Evolutionary conservation across 148 eudicot species (phyloP), one percentile per base, ranked within the genome.

Genomic region (Persicaria tinctoria): DNA sequence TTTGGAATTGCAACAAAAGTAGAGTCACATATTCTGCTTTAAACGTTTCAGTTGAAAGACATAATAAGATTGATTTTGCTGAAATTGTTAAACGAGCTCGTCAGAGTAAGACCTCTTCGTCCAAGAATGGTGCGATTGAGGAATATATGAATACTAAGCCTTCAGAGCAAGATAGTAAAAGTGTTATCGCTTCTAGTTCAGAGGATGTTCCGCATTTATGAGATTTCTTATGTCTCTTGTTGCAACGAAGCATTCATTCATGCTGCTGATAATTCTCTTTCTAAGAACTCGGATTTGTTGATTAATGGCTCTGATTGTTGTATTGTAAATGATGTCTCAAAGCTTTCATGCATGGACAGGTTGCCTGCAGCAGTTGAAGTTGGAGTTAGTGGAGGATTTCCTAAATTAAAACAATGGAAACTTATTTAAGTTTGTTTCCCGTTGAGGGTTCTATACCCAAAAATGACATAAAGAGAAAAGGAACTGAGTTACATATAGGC

Each of bases 391-490:
- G 82, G 45, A 73, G 83, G 50, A 45, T 73, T 81, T 82, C n/a
- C 73, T 14, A 54, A 80, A 59, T 76, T 51, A 57, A 55, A 53
- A 12, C 60, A 50, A 68, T n/a, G 8, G 80, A 56, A 75, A 75
- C 62, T 73, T 63, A 74, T 78, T 41, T 18, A 18, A 76, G 18
- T 71, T 57, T 59, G 64, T 45, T 76, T 72, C 76, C 78, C 77
- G 81, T n/a, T 45, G 50, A 78, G 45, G 78, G 71, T 13, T 77
- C 70, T 80, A 6, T 72, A 49, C 45, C 84, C 64, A 74, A 51
- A 32, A 49, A 68, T 69, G 76, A 8, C 16, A 83, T 77, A 59
- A 84, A 85, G 85, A 86, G 85, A 76, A 85, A 85, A 78, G 73
- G 41, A 73, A 73, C 44, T 74, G 76, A 82, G 57, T 68, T 38